These are phyloP conservation scores for Fibroporia radiculosa DNA, from an alignment of 768 basidiomycete genomes.

Conservation along the genomic window DNA sequence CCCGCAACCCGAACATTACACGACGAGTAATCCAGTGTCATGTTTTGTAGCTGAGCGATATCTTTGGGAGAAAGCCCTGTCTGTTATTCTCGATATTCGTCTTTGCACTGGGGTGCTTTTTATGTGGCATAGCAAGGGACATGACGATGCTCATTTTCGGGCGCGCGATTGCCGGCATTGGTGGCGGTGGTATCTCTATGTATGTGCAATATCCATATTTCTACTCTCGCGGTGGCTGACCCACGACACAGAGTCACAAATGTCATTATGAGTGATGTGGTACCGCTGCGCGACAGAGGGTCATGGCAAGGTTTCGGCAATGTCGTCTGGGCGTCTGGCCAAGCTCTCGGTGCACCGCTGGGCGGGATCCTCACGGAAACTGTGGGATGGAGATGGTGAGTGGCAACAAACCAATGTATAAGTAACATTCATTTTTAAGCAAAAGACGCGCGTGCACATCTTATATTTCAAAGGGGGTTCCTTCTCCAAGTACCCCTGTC, in stretches of 20 bases:
- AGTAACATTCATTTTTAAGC: too few species aligned
- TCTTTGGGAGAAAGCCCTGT: conserved; percentile 54
- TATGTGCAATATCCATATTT: conserved; percentile 25
- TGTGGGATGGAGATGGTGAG: conserved; percentile 61
- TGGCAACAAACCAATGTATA: background rate
- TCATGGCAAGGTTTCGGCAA: conserved; percentile 68
- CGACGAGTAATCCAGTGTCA: too few species aligned
- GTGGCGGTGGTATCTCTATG: conserved; percentile 59
- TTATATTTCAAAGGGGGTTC: conserved; percentile 37
- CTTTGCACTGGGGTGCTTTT: conserved; percentile 45
- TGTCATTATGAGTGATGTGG: conserved; percentile 60
- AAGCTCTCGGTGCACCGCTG: conserved; percentile 51
- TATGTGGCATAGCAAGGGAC: conserved; percentile 45
- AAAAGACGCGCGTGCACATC: background rate
- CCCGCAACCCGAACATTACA: too few species aligned
- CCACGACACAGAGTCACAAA: conserved; percentile 45
- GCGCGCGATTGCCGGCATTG: conserved; percentile 50
- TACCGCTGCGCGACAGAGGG: conserved; percentile 53
- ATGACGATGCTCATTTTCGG: conserved; percentile 47
- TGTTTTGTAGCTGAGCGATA: conserved; percentile 36
- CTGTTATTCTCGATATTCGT: conserved; percentile 46
- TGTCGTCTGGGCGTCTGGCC: conserved; percentile 51
- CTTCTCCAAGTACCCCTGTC: conserved; percentile 52
- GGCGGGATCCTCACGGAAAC: conserved; percentile 57
- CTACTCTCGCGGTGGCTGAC: too few species aligned